Conservation (phyloP, 345 rosid genomes). For the Microthlaspi erraticum region DNA sequence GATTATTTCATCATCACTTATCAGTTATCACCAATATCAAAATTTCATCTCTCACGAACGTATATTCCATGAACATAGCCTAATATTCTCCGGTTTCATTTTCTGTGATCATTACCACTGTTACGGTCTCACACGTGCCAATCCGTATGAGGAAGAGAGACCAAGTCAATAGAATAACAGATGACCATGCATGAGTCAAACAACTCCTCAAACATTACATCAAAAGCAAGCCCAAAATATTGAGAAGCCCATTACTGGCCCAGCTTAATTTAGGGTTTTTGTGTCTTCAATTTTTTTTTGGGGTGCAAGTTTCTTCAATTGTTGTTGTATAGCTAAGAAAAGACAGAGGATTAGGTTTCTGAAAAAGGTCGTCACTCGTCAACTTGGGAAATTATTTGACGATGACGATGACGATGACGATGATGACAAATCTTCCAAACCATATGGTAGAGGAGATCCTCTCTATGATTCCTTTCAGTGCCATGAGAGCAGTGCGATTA, state of each 20-base stretch:
- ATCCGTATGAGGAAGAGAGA: neutral
- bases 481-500: neutral
- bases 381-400: too few species aligned
- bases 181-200: neutral
- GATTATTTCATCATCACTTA: too few species aligned
- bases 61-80: too few species aligned
- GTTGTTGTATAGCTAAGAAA: too few species aligned
- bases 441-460: neutral
- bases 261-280: neutral
- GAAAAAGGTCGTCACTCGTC: too few species aligned
- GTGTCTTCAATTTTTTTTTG: too few species aligned
- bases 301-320: too few species aligned
- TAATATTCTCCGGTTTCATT: conserved; percentile 31
- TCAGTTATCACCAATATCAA: too few species aligned
- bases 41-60: too few species aligned
- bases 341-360: too few species aligned
- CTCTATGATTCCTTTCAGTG: neutral
- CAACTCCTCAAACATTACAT: too few species aligned
- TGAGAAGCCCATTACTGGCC: neutral
- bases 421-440: neutral
- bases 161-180: neutral
- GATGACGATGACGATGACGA: neutral
- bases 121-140: conserved; percentile 24
- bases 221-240: neutral
- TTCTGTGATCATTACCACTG: neutral